Evolutionary conservation across 148 eudicot species (phyloP).

Genomic region (Chenopodium berlandieri): DNA sequence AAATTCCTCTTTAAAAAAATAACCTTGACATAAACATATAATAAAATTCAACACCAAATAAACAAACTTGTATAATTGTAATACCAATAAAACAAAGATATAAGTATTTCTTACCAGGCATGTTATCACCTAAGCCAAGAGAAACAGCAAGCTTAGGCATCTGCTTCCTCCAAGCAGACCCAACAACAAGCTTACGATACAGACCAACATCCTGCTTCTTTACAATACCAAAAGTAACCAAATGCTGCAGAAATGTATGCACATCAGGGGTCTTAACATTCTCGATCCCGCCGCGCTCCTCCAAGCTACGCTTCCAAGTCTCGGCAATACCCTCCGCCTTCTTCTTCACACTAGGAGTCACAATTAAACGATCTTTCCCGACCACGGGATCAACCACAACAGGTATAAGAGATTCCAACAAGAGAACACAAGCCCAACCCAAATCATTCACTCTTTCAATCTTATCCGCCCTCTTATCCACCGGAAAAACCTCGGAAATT

Average conservation of each 20-base stretch:
- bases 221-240: slow-evolving; percentile 92
- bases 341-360: slow-evolving; percentile 65
- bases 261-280: slow-evolving; percentile 94
- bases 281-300: slow-evolving; percentile 86
- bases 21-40: neutral
- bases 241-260: slow-evolving; percentile 89
- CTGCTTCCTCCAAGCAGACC: slow-evolving; percentile 97
- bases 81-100: neutral
- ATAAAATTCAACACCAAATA: neutral
- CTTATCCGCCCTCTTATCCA: slow-evolving; percentile 56
- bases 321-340: slow-evolving; percentile 82
- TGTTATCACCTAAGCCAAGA: slow-evolving; percentile 77
- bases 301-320: slow-evolving; percentile 88
- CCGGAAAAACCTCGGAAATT: slow-evolving; percentile 92
- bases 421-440: slow-evolving; percentile 94
- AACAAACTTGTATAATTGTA: neutral
- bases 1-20: neutral
- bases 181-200: slow-evolving; percentile 89
- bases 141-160: slow-evolving; percentile 98
- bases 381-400: slow-evolving; percentile 74
- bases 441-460: slow-evolving; percentile 60
- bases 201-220: slow-evolving; percentile 73
- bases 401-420: slow-evolving; percentile 75
- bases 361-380: slow-evolving; percentile 77
- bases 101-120: slow-evolving; percentile 70